Base-by-base conservation (phyloP, 1,139 yeast species). In the Entelexis paramagnoliae region DNA sequence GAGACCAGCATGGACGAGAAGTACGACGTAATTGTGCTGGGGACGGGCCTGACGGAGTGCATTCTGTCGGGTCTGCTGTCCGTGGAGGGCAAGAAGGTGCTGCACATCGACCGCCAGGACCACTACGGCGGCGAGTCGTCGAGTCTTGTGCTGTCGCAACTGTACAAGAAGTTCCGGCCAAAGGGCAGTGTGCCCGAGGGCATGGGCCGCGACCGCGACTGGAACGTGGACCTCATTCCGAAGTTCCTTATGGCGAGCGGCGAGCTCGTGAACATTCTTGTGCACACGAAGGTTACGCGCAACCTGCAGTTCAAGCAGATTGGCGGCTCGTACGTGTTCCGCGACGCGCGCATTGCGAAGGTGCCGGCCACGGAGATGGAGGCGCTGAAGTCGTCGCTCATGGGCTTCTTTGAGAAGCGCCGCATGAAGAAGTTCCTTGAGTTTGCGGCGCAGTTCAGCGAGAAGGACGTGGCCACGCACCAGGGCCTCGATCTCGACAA, bases 231-330 rank as follows among this genome's bases (percentile, higher is more conserved):
- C 66, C 75, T 91, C 72, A 88, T 91, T 63, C 99, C 99, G 49
- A 91, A 91, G 72, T 91, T 91, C 63, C 74, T 93, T 62, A 93
- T 91, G 98, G 93, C 97, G 53, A 87, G 88, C 64, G 99, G 99
- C 40, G 99, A 91, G 67, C 77, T 91, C 71, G 89, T 97, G 61
- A 89, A 89, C 68, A 93, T 91, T 62, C 77, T 91, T 64, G 91
- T 85, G 36, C 96, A 89, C 68, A 91, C 98, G 26, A 91, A 89
- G 63, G 98, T 91, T 50, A 89, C 97, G 26, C 78, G 96, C 60
- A 91, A 89, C 68, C 83, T 93, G 64, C 97, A 91, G 66, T 93
- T 93, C 72, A 89, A 91, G 70, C 97, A 88, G 69, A 85, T 91
- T 56, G 81, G 89, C 17, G 98, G 97, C 4, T 84, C 95, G 35